Conservation (phyloP, 1,139 yeast species). For the Suhomyces kunorum region DNA sequence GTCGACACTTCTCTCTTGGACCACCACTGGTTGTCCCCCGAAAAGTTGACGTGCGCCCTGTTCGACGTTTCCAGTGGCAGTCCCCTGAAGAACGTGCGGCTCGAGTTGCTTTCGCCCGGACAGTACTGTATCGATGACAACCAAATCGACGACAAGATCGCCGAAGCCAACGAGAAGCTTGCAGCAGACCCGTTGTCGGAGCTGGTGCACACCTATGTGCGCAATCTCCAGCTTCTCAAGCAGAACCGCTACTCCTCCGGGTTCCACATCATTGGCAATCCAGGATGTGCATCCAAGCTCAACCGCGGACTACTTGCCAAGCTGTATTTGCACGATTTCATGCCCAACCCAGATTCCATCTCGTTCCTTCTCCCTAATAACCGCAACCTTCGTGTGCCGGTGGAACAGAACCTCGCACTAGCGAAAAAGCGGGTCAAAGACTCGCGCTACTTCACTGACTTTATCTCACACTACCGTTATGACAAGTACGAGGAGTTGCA, state of each 20-base stretch:
- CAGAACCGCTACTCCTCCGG: slow-evolving; percentile 25
- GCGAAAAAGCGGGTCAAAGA: slow-evolving; percentile 11
- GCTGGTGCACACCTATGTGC: slow-evolving; percentile 2
- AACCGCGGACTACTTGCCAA: slow-evolving; percentile 35
- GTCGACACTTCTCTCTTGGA: slow-evolving; percentile 31
- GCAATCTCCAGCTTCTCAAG: slow-evolving; percentile 12
- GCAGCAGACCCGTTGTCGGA: not conserved
- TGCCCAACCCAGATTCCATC: slow-evolving; percentile 44
- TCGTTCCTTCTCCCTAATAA: slow-evolving; percentile 28
- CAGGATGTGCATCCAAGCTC: slow-evolving; percentile 34
- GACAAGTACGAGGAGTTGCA: slow-evolving; percentile 7
- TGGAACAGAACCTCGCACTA: slow-evolving; percentile 15
- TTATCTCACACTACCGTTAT: slow-evolving; percentile 1
- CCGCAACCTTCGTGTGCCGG: slow-evolving; percentile 13
- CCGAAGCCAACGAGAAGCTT: not conserved
- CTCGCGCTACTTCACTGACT: slow-evolving; percentile 5
- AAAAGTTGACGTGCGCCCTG: slow-evolving; percentile 24
- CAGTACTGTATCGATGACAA: slow-evolving; percentile 34
- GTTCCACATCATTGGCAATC: slow-evolving; percentile 38
- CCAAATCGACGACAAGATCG: slow-evolving; percentile 18
- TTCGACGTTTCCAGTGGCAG: slow-evolving; percentile 26
- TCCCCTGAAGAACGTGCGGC: slow-evolving; percentile 18
- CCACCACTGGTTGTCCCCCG: slow-evolving; percentile 17
- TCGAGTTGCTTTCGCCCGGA: slow-evolving; percentile 22
- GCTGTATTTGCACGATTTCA: slow-evolving; percentile 45